These are phyloP conservation scores for Forsythia suspensa DNA, from an alignment of 257 asterid genomes.

Conservation along the genomic window DNA sequence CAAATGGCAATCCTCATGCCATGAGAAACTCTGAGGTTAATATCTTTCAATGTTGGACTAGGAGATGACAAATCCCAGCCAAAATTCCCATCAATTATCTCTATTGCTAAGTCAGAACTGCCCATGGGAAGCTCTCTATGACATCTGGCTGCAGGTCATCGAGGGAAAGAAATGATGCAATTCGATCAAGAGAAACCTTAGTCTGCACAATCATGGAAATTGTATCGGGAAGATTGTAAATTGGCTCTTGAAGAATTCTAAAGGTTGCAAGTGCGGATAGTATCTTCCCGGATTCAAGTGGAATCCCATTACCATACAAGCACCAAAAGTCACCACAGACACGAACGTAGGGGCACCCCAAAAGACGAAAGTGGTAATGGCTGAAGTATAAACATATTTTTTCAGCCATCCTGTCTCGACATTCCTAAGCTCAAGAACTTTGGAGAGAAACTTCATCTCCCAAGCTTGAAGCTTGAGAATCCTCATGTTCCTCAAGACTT, in stretches of 20 bases:
- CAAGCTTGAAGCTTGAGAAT: conserved; percentile 93
- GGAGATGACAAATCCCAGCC: conserved; percentile 63
- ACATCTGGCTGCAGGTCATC: conserved; percentile 62
- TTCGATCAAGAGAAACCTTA: conserved; percentile 90
- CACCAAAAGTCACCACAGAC: conserved; percentile 66
- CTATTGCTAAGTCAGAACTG: conserved; percentile 50
- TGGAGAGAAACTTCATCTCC: conserved; percentile 82
- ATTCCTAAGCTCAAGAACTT: conserved; percentile 54
- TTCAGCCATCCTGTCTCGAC: conserved; percentile 72
- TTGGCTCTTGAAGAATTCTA: conserved; percentile 85
- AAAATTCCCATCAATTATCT: conserved; percentile 70
- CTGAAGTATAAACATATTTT: conserved; percentile 54
- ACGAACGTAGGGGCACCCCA: conserved; percentile 87
- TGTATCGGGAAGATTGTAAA: conserved; percentile 75
- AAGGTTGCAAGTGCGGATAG: conserved; percentile 89
- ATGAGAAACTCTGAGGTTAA: conserved; percentile 47
- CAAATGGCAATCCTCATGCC: conserved; percentile 91
- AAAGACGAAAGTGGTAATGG: conserved; percentile 53
- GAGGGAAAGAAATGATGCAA: conserved; percentile 79
- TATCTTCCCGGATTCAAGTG: conserved; percentile 86
- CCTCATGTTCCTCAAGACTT: conserved; percentile 89
- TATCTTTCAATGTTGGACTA: conserved; percentile 52
- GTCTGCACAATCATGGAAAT: conserved; percentile 85
- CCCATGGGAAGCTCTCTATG: conserved; percentile 56
- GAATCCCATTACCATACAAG: conserved; percentile 76